Percentiles rank a stretch among this genome's conserved stretches.
These are phyloP conservation scores for Mycena citricolor DNA, from an alignment of 1,284 basidiomycete genomes.

Conservation along the genomic window DNA sequence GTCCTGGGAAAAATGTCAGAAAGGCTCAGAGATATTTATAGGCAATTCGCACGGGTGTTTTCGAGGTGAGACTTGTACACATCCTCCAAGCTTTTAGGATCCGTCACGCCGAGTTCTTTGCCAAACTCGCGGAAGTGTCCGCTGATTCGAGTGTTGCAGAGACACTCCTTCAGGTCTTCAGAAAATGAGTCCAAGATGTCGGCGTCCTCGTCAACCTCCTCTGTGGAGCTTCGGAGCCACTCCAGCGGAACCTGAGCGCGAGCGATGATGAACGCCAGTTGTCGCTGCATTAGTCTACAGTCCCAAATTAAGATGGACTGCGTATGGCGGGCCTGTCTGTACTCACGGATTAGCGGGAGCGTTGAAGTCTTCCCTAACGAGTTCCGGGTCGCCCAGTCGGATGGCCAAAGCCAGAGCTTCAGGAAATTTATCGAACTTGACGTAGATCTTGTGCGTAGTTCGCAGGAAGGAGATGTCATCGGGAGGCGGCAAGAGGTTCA, in stretches of 20 bases:
- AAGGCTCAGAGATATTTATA: background rate
- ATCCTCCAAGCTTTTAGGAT: constrained; percentile 92
- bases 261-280: constrained; percentile 92
- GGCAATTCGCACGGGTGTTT: constrained; percentile 64
- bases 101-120: constrained; percentile 90
- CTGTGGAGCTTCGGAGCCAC: constrained; percentile 70
- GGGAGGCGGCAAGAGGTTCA: constrained; percentile 89
- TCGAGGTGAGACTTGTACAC: constrained; percentile 98
- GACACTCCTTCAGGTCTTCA: constrained; percentile 81
- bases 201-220: constrained; percentile 52
- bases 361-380: constrained; percentile 85
- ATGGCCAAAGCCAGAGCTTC: constrained; percentile 91
- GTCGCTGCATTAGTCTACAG: constrained; percentile 85
- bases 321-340: constrained; percentile 1
- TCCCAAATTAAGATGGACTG: constrained; percentile 9
- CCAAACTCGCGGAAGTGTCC: constrained; percentile 89
- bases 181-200: constrained; percentile 66
- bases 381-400: constrained; percentile 78
- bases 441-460: constrained; percentile 89
- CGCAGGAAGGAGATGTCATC: constrained; percentile 91
- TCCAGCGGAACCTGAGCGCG: constrained; percentile 90
- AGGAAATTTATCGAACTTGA: constrained; percentile 85
- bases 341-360: constrained; percentile 83
- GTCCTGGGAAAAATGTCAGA: constrained; percentile 39
- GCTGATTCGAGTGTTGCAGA: constrained; percentile 86